Base-by-base conservation (phyloP, 805 yeast species). In the Saccharomycopsis sp. region DNA sequence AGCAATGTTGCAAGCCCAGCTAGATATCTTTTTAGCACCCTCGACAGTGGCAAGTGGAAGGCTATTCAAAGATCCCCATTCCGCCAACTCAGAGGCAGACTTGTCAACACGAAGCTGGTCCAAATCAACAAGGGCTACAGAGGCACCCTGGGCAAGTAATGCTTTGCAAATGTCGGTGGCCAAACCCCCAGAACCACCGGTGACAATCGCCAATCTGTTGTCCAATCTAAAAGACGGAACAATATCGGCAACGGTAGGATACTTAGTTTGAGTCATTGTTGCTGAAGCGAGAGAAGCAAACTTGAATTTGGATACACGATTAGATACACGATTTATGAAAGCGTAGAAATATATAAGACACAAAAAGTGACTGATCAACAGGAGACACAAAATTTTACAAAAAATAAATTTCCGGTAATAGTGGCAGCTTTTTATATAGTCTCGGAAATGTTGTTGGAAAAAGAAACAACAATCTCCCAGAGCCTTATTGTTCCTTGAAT, bases 171-270 rank as follows among this genome's bases (percentile, higher is more conserved):
- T 67, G 15, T 85, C 83, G 41, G 83, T 73, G 1, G 89, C 84
- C 64, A 87, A 74, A 16, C 91, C 92, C 52, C 94, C 94, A 40
- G 90, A 84, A 7, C 91, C 94, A 52, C 94, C 94, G 41, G 94
- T 87, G 62, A 87, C 74, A 51, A 87, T 76, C 48, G 90, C 89
- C 57, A 85, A 75, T 67, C 84, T 81, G 59, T 86, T 87, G 66
- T 84, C 89, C 61, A 84, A 75, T 73, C 88, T 79, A 70, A 84
- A 85, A 57, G 70, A 74, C 61, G 90, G 91, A 29, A 85, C 78
- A 51, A 79, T 72, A 72, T 77, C 78, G 37, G 73, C 71, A 65
- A 66, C 44, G 15, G 56, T 53, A n/a, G 59, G 54, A 34, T 54
- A 58, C 12, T 51, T 29, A 23, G 44, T 47, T 50, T 55, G 59